phyloP scores from a whole-genome alignment of 352 stramenopile genomes.

The Sclerospora graminicola region DNA sequence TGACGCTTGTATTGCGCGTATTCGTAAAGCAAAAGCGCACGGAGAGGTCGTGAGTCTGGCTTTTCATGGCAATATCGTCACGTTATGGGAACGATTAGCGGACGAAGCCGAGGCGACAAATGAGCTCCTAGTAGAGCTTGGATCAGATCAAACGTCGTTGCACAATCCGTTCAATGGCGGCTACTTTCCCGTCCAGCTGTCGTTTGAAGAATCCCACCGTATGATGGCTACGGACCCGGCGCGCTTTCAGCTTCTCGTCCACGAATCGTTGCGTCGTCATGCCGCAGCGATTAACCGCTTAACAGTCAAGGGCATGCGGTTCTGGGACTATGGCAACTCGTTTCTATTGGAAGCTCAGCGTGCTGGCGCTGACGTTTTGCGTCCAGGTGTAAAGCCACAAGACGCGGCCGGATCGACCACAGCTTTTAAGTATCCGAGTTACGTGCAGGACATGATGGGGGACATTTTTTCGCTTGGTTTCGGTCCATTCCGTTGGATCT shows the following conservation, averaged over 20 bases:
- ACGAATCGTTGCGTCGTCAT: constrained; percentile 70
- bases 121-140: constrained; percentile 76
- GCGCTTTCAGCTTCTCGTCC: constrained; percentile 71
- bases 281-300: constrained; percentile 75
- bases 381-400: constrained; percentile 27
- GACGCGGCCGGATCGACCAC: constrained; percentile 56
- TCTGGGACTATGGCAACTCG: constrained; percentile 89
- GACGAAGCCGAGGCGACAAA: constrained; percentile 52
- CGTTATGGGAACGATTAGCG: constrained; percentile 75
- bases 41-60: constrained; percentile 67
- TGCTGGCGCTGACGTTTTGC: constrained; percentile 67
- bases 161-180: constrained; percentile 87
- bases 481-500: constrained; percentile 86
- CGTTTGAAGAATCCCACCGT: constrained; percentile 68
- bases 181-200: constrained; percentile 82
- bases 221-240: constrained; percentile 73
- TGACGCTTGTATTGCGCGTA: constrained; percentile 54
- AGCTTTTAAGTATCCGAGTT: constrained; percentile 82
- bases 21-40: constrained; percentile 42
- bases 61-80: constrained; percentile 82
- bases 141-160: constrained; percentile 83
- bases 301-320: constrained; percentile 68
- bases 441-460: constrained; percentile 88
- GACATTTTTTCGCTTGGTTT: constrained; percentile 88
- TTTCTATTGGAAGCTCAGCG: constrained; percentile 79